Base-by-base conservation (phyloP, 2,329 filamentous ascomycete species). In the Coleophoma cylindrospora region DNA sequence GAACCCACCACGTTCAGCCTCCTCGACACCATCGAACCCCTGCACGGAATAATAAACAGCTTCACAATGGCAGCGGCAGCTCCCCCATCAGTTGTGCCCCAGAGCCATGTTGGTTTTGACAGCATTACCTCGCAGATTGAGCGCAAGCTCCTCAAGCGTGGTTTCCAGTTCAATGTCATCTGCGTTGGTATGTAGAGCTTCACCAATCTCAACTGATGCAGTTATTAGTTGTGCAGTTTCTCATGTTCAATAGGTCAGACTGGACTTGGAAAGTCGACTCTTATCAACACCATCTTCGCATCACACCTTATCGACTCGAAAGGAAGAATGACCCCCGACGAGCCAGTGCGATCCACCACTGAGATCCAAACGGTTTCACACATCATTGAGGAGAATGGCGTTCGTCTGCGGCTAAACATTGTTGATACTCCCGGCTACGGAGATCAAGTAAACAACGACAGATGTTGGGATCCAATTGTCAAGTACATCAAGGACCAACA, bases 401-500 rank as follows among this genome's bases (percentile, higher is more conserved):
- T 99, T 62, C 91, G 94, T 68, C 85, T 99, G 66, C 84, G 94
- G 65, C 80, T 99, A 67, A 99, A 97, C 83, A 99, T 99, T 67
- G 94, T 99, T 66, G 94, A 99, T 70, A 99, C 94, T 57, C 94
- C 94, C 57, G 94, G 94, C 58, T 99, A 99, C 67, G 94, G 94
- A 67, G 94, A 99, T 67, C 84, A 96, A 68, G 94, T 99, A 74
- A 99, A 99, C 83, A 99, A 99, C 74, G 94, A 99, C 77, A 88
- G 94, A 81, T 99, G 94, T 85, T 99, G 94, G 94, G 94, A 99
- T 69, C 94, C 94, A 57, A 99, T 99, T 70, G 92, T 99, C 80
- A 99, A 99, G 80, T 99, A 99, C 76, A 99, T 99, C 82, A 99
- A 99, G 82, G 94, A 99, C 74, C 94, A 99, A 79, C 94, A 99